Percentiles rank a stretch among this genome's conserved stretches.
These are phyloP conservation scores for Auriscalpium microsporum DNA, from an alignment of 768 basidiomycete genomes.

Conservation along the genomic window DNA sequence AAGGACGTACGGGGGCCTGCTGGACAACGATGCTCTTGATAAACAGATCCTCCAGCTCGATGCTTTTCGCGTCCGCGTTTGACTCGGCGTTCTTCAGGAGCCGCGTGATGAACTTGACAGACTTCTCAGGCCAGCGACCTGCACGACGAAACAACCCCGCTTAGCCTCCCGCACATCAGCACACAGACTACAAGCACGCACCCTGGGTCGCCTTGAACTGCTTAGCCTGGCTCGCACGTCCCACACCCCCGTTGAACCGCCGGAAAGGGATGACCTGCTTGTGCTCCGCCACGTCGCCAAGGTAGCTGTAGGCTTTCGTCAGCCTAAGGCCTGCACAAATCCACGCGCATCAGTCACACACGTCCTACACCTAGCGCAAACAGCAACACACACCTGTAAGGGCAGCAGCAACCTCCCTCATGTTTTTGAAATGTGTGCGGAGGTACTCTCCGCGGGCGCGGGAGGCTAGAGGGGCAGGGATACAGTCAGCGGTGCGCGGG, in stretches of 20 bases:
- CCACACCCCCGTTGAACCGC: conserved; percentile 91
- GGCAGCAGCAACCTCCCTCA: conserved; percentile 96
- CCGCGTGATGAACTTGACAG: conserved; percentile 87
- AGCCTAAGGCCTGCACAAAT: conserved; percentile 71
- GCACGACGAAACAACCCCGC: neutral
- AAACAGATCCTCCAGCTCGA: conserved; percentile 83
- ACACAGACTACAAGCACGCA: conserved; percentile 29
- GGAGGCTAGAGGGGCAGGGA: conserved; percentile 47
- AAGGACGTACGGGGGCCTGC: conserved; percentile 83
- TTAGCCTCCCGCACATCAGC: neutral
- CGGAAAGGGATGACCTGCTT: conserved; percentile 96
- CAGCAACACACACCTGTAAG: conserved; percentile 56
- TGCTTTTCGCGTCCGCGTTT: conserved; percentile 95
- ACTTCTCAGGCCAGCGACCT: conserved; percentile 99
- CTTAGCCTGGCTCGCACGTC: conserved; percentile 90
- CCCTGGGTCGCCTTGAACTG: conserved; percentile 96
- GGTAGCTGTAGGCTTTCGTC: conserved; percentile 91
- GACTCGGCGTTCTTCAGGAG: conserved; percentile 98
- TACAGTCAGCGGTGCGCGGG: conserved; percentile 12
- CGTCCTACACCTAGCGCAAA: neutral
- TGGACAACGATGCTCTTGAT: conserved; percentile 98
- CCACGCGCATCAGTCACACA: conserved; percentile 2
- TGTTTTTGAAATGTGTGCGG: conserved; percentile 99
- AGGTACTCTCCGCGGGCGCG: conserved; percentile 94
- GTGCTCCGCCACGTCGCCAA: conserved; percentile 91